Evolutionary conservation across 805 yeast genomes (phyloP).

Genomic region (Maudiozyma turicensis): DNA sequence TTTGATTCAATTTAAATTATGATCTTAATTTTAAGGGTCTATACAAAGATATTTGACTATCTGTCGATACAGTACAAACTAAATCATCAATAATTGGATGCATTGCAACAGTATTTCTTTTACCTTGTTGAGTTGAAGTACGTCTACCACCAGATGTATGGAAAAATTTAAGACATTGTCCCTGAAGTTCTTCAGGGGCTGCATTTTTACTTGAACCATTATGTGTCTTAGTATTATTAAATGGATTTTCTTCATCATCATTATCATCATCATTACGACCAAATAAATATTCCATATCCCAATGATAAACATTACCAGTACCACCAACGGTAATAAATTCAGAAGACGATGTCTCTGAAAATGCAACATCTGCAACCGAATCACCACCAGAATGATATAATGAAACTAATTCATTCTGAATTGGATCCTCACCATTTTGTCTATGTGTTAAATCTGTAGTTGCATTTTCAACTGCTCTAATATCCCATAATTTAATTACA

Average conservation of each 20-base stretch:
- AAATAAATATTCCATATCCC: slow-evolving; percentile 30
- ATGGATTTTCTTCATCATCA: slow-evolving; percentile 23
- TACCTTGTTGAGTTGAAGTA: slow-evolving; percentile 10
- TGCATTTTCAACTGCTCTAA: slow-evolving; percentile 23
- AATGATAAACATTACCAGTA: slow-evolving; percentile 28
- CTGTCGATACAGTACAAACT: slow-evolving; percentile 22
- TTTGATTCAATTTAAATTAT: no score
- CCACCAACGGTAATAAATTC: slow-evolving; percentile 27
- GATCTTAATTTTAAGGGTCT: slow-evolving; percentile 13
- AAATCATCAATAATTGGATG: slow-evolving; percentile 23
- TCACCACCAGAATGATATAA: slow-evolving; percentile 27
- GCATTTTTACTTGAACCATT: slow-evolving; percentile 25
- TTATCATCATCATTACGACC: slow-evolving; percentile 38
- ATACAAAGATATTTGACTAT: slow-evolving; percentile 22
- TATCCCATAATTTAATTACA: slow-evolving; percentile 28
- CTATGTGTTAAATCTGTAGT: slow-evolving; percentile 18
- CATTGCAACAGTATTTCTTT: slow-evolving; percentile 20
- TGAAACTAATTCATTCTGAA: slow-evolving; percentile 19
- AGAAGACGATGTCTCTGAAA: slow-evolving; percentile 23
- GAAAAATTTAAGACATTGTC: slow-evolving; percentile 23
- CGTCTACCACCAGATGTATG: slow-evolving; percentile 25
- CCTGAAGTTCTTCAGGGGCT: slow-evolving; percentile 20
- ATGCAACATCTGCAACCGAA: slow-evolving; percentile 25
- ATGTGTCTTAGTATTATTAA: background rate
- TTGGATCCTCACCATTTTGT: slow-evolving; percentile 23